phyloP scores from a whole-genome alignment of 2,329 filamentous ascomycete species.

The Lecanicillium sp. region DNA sequence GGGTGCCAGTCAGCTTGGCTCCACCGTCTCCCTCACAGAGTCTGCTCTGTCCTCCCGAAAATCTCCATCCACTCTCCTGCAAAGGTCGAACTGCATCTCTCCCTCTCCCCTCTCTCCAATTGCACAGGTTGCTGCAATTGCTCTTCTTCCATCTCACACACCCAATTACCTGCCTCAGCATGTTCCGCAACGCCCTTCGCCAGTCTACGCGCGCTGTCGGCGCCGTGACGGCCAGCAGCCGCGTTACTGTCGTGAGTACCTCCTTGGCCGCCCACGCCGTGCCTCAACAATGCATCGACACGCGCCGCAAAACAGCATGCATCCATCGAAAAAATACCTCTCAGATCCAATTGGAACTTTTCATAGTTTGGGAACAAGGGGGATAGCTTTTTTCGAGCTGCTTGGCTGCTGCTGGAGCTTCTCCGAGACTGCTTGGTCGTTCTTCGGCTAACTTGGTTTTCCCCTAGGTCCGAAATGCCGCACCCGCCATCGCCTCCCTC shows the following conservation, averaged over 20 bases:
- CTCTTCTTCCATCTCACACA: conserved; percentile 46
- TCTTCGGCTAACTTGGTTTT: conserved; percentile 50
- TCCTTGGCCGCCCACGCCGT: conserved; percentile 34
- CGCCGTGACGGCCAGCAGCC: conserved; percentile 86
- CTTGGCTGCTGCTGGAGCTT: conserved; percentile 22
- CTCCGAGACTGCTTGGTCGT: conserved; percentile 23
- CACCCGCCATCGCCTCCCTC: conserved; percentile 65
- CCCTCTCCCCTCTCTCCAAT: conserved; percentile 58
- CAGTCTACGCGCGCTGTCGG: conserved; percentile 93
- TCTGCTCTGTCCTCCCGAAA: conserved; percentile 38
- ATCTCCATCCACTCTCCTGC: conserved; percentile 39
- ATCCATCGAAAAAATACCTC: conserved; percentile 26
- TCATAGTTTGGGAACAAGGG: conserved; percentile 15
- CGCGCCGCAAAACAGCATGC: conserved; percentile 30
- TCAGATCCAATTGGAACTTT: conserved; percentile 32
- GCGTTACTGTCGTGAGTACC: conserved; percentile 88
- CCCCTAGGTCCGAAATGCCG: conserved; percentile 77
- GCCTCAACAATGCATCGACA: conserved; percentile 40
- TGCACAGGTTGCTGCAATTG: conserved; percentile 60
- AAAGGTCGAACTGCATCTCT: conserved; percentile 45
- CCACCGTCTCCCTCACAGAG: conserved; percentile 38
- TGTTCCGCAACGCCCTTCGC: conserved; percentile 98
- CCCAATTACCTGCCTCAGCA: conserved; percentile 53
- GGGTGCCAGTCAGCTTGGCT: conserved; percentile 27
- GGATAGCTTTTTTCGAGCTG: conserved; percentile 15